Evolutionary conservation across 2,329 filamentous ascomycete species (phyloP).

Genomic region (Aureobasidium sp.): DNA sequence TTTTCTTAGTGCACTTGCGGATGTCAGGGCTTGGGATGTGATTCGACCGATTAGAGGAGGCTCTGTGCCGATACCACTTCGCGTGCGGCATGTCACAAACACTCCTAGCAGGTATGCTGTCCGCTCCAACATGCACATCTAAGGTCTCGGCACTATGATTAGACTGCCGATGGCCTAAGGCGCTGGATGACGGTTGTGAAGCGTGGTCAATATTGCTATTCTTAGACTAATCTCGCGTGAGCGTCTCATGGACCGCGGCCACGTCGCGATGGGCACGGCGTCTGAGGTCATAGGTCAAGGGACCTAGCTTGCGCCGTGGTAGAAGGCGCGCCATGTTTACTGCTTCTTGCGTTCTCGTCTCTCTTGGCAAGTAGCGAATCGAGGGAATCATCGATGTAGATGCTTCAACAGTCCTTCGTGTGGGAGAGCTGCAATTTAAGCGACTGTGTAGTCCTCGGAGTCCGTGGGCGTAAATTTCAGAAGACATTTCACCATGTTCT

Average conservation of each 20-base stretch:
- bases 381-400: constrained; percentile 55
- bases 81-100: background rate
- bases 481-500: no score
- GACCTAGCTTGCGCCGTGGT: constrained; percentile 47
- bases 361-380: constrained; percentile 29
- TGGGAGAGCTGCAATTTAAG: no score
- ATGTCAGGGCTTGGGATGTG: constrained; percentile 8
- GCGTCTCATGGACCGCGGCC: constrained; percentile 16
- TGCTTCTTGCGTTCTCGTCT: constrained; percentile 20
- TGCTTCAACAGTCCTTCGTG: constrained; percentile 39
- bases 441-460: no score
- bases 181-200: constrained; percentile 22
- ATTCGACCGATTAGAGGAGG: constrained; percentile 1
- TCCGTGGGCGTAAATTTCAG: no score
- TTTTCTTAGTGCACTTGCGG: constrained; percentile 28
- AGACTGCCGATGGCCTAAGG: constrained; percentile 22
- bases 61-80: background rate
- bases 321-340: constrained; percentile 26
- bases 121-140: constrained; percentile 32
- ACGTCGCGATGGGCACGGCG: constrained; percentile 19
- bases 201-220: constrained; percentile 31
- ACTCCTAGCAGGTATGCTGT: background rate
- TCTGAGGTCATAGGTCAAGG: constrained; percentile 56
- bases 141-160: constrained; percentile 43
- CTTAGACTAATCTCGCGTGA: constrained; percentile 30